Evolutionary conservation across 192 early-diverging fungal genomes (phyloP), one percentile per base, ranked within the genome.

Genomic region (Linnemannia elongata): DNA sequence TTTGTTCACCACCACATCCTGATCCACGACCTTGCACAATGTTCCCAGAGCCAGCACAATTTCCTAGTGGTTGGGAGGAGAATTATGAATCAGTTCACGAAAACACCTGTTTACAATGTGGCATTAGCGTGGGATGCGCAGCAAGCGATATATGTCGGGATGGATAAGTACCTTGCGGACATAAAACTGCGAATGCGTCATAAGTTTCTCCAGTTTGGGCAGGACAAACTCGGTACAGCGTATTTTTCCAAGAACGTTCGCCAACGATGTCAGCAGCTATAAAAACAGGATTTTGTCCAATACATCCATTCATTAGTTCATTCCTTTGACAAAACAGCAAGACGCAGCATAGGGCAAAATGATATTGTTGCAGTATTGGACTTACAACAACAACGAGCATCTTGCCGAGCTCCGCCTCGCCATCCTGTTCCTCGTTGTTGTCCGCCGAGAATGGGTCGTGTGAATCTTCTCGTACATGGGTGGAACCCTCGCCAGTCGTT

Each of bases 261-360:
- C 89, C 35, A 93, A 76, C 7, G 90, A 84, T 49, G 92, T 88
- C 35, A 93, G 82, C 13, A 93, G 74, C 92, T 93, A 74, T 54
- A 70, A 30, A 75, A 35, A 78, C 35, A 57, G 1, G 63, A 35
- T n/a, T 38, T 38, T 4, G 38, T 39, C 38, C 38, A 39, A 7
- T 60, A 4, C 60, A 10, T 24, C n/a, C 27, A 33, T 66, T 35
- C 33, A 33, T 66, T 66, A 66, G 27, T 30, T 9, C 60, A 66
- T 8, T 27, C 27, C 27, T 30, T 30, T 33, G 60, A 27, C 10
- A 63, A 66, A 18, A 33, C 10, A 39, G 42, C 52, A 3, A 20
- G 24, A 33, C 52, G 74, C n/a, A 35, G 6, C 30, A 73, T 45
- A 41, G 15, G 18, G 24, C 39, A 18, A 44, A 55, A 20, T 27